A percentile compares a stretch with the other conserved stretches of the same genome.
Conservation (phyloP, 1,284 basidiomycete species). For the Phlebopus sp. region DNA sequence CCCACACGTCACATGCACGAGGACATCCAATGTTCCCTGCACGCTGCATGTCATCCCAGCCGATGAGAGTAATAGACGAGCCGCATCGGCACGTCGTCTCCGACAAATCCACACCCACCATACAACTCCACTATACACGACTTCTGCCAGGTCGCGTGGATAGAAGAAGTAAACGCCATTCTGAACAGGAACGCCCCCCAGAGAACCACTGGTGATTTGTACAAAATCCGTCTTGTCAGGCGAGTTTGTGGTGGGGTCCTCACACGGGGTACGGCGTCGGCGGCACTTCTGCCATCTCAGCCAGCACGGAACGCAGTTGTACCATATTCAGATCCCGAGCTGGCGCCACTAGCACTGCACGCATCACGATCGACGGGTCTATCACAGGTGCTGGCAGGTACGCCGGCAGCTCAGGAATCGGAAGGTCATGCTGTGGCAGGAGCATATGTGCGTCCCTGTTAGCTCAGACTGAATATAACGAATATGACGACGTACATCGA, state of each 20-base stretch:
- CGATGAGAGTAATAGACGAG: conserved; percentile 10
- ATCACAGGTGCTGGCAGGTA: conserved; percentile 35
- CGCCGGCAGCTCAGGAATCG: conserved; percentile 40
- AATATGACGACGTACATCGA: conserved; percentile 35
- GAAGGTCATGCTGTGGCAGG: conserved; percentile 31
- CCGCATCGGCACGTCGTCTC: conserved; percentile 14
- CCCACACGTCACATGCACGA: conserved; percentile 15
- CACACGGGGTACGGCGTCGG: conserved; percentile 23
- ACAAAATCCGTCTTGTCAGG: too few relatives aligned
- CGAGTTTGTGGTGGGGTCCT: too few relatives aligned
- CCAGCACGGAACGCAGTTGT: conserved; percentile 24
- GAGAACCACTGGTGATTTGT: too few relatives aligned
- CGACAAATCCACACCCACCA: conserved; percentile 8
- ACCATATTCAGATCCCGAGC: conserved; percentile 41
- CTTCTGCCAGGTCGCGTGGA: conserved; percentile 3
- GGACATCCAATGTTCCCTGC: conserved; percentile 13
- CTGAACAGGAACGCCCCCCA: too few relatives aligned
- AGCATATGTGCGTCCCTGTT: conserved; percentile 6
- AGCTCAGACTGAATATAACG: conserved; percentile 9
- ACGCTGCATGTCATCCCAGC: conserved; percentile 21
- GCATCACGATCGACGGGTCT: conserved; percentile 43
- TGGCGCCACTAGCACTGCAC: conserved; percentile 47
- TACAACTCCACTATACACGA: neutral
- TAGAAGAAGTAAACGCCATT: too few relatives aligned
- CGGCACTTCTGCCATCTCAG: conserved; percentile 16